These are phyloP conservation scores for Hygrocybe coccinea DNA, from an alignment of 768 basidiomycete genomes.

Conservation along the genomic window DNA sequence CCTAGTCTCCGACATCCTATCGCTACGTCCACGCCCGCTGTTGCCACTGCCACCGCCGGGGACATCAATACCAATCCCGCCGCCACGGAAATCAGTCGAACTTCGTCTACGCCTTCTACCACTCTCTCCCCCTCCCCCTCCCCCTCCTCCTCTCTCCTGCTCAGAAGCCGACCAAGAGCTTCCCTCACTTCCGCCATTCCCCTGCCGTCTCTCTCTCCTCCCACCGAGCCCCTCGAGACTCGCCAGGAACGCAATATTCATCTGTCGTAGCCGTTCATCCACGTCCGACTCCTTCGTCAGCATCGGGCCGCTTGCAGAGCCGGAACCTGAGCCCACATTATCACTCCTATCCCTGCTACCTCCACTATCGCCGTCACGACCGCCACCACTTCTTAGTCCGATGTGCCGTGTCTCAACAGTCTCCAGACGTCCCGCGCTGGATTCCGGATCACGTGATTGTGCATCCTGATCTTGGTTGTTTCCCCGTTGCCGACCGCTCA, in stretches of 20 bases:
- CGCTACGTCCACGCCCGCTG: not conserved
- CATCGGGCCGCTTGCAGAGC: conserved; percentile 42
- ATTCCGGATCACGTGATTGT: too few species aligned
- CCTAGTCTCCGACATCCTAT: conserved; percentile 1
- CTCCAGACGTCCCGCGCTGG: not conserved
- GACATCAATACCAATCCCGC: too few species aligned
- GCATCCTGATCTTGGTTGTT: not conserved
- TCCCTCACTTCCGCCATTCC: not conserved
- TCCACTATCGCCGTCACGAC: not conserved
- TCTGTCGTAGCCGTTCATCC: conserved; percentile 55
- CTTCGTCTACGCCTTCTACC: conserved; percentile 3
- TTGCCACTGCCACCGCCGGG: too few species aligned
- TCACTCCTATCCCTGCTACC: not conserved
- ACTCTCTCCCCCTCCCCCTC: conserved; percentile 3
- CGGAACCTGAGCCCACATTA: not conserved
- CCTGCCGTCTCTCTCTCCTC: conserved; percentile 19
- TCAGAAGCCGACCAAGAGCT: conserved; percentile 1
- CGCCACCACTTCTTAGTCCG: not conserved
- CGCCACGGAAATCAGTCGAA: too few species aligned
- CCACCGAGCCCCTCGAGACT: conserved; percentile 57
- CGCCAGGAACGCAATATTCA: conserved; percentile 65
- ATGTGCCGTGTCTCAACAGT: not conserved
- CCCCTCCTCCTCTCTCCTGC: conserved; percentile 3
- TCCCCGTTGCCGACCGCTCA: conserved; percentile 37
- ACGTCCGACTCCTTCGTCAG: conserved; percentile 63